Base-by-base conservation (phyloP, 2,329 filamentous ascomycete genomes). In the Malbranchea zuffiana region DNA sequence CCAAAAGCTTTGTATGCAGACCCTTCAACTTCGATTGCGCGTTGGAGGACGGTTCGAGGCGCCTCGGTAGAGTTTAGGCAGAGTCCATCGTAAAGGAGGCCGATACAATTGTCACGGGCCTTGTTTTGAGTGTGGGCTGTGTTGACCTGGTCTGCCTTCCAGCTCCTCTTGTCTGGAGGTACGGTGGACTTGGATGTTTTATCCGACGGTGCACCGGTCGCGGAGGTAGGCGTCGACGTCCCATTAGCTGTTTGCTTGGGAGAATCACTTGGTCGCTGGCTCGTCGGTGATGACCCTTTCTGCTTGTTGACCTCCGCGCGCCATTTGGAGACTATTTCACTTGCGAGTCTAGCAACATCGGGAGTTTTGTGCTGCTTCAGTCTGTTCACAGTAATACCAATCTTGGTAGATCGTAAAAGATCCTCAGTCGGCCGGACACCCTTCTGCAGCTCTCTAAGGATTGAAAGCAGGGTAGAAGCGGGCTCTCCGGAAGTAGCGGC, bases 21-120 rank as follows among this genome's bases (percentile, higher is more conserved):
- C 24, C 72, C 60, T 66, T 98, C 90, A 44, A 92, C 74, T 28
- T 80, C 75, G 47, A 75, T 75, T 45, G 78, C 73, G 42, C 74
- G 66, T 25, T 56, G 50, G 29, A 95, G 67, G 28, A 96, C 74
- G 13, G 74, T 68, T 37, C 78, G 77, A 17, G 83, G 67, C 6
- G 68, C 53, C 35, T 61, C 55, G 11, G 52, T 54, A 18, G 82
- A 75, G 58, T 82, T 80, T 40, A 76, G 73, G 31, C 81, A 86
- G 45, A 98, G 71, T 11, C 87, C 90, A 52, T 98, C 90, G 67
- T 96, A 98, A 59, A 98, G 74, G 28, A 98, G 72, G 33, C 85
- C 86, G 44, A 95, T 78, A 58, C 83, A 93, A 54, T 77, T 80
- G 65, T 96, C 83, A 41, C 90, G 81, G 13, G 74, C 72, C 40